Percentiles rank a stretch among this genome's conserved stretches.
These are phyloP conservation scores for Pichia terricola DNA, from an alignment of 1,139 yeast species.

Conservation along the genomic window DNA sequence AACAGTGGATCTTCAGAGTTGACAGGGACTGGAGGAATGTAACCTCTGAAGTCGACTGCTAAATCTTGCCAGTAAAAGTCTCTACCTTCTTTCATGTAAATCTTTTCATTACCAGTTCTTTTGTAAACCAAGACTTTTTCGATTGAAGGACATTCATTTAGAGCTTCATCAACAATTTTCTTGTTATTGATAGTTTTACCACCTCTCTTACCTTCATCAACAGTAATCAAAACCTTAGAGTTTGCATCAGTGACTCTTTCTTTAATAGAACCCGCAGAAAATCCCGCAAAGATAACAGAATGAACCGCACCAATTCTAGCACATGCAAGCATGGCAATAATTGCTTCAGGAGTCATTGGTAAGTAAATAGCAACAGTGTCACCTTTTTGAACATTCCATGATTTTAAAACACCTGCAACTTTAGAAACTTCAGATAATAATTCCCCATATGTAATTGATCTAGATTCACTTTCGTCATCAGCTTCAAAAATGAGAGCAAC, in stretches of 20 bases:
- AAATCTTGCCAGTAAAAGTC: conserved; percentile 95
- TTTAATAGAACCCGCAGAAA: conserved; percentile 84
- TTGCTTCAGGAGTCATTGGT: conserved; percentile 97
- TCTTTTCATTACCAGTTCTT: conserved; percentile 67
- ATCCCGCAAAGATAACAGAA: conserved; percentile 95
- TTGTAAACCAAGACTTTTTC: conserved; percentile 76
- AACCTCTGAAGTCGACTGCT: conserved; percentile 69
- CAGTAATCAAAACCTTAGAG: conserved; percentile 83
- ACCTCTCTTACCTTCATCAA: conserved; percentile 96
- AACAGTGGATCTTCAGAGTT: conserved; percentile 89
- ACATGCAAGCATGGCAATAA: conserved; percentile 88
- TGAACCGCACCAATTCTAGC: conserved; percentile 94
- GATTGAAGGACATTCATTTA: conserved; percentile 67
- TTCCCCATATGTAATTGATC: conserved; percentile 74
- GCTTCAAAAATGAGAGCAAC: conserved; percentile 91
- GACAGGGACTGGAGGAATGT: conserved; percentile 81
- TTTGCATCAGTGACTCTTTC: conserved; percentile 88
- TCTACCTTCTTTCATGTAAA: conserved; percentile 70
- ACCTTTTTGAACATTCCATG: conserved; percentile 88
- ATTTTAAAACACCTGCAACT: conserved; percentile 76
- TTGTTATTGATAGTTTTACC: conserved; percentile 87
- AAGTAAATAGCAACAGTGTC: conserved; percentile 94
- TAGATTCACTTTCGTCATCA: conserved; percentile 74
- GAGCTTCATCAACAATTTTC: conserved; percentile 90
- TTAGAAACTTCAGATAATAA: conserved; percentile 78